Evolutionary conservation across 2,329 filamentous ascomycete genomes (phyloP).

Genomic region (Shiraia sp.): DNA sequence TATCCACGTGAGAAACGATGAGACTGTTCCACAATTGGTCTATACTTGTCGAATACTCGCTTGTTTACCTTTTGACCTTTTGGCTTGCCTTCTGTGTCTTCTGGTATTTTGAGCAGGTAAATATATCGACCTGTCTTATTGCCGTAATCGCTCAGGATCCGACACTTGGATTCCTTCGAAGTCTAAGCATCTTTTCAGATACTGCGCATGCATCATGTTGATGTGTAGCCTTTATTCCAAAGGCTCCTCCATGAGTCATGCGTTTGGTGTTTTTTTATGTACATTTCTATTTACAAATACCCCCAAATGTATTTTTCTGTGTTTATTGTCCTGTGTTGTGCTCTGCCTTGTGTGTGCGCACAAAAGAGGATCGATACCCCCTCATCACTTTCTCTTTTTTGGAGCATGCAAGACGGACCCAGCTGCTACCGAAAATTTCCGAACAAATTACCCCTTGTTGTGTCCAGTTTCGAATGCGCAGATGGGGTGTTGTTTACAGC

Average conservation of each 20-base stretch:
- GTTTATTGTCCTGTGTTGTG: constrained; percentile 41
- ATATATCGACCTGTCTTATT: constrained; percentile 39
- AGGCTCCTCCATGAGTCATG: constrained; percentile 31
- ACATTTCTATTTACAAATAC: constrained; percentile 26
- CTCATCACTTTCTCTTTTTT: constrained; percentile 28
- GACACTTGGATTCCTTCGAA: constrained; percentile 42
- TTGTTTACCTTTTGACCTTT: constrained; percentile 51
- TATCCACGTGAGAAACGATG: constrained; percentile 24
- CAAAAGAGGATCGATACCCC: constrained; percentile 40
- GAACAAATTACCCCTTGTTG: constrained; percentile 6
- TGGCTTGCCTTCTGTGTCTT: constrained; percentile 50
- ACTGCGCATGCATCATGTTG: constrained; percentile 40
- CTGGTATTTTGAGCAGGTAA: constrained; percentile 22
- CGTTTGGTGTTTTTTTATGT: constrained; percentile 42
- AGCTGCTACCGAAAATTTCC: not conserved
- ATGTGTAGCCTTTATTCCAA: constrained; percentile 39
- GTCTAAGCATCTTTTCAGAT: constrained; percentile 34
- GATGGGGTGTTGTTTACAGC: constrained; percentile 1
- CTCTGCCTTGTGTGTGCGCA: constrained; percentile 42
- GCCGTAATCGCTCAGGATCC: constrained; percentile 49
- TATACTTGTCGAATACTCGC: constrained; percentile 22
- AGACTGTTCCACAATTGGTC: constrained; percentile 48
- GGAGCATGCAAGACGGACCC: constrained; percentile 6
- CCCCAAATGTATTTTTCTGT: constrained; percentile 33
- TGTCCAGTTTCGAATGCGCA: constrained; percentile 5